Conservation (phyloP, 768 basidiomycete genomes). For the Trametes maxima region DNA sequence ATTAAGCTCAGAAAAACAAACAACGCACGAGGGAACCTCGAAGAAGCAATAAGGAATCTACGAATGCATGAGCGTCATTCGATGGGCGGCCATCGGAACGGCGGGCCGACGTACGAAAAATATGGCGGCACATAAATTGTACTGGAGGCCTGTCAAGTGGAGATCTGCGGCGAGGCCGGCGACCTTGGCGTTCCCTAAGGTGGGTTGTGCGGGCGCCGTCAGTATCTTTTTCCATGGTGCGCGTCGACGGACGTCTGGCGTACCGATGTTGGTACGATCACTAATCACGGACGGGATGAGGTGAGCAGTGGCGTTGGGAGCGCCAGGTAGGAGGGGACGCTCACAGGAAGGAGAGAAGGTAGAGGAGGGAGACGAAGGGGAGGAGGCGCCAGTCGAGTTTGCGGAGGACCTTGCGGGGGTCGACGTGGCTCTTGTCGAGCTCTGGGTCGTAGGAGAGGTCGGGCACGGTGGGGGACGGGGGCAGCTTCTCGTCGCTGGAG, state of each 20-base stretch:
- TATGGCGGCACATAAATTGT: conserved; percentile 10
- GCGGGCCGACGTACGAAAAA: conserved; percentile 8
- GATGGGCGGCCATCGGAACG: too few species aligned
- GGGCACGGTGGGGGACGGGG: background rate
- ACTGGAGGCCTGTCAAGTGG: conserved; percentile 11
- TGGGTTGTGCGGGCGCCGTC: background rate
- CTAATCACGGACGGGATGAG: background rate
- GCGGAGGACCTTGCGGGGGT: conserved; percentile 1
- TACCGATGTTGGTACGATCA: conserved; percentile 16
- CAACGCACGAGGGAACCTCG: conserved; percentile 14
- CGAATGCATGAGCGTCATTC: background rate
- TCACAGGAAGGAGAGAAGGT: conserved; percentile 19
- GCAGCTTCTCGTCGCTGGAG: background rate
- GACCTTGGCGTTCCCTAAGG: conserved; percentile 15
- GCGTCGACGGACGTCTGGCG: background rate
- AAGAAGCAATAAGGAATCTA: conserved; percentile 18
- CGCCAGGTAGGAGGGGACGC: background rate
- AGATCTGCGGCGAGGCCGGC: conserved; percentile 11
- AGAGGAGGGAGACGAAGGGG: conserved; percentile 12
- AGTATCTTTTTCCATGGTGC: too few species aligned
- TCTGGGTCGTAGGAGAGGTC: background rate
- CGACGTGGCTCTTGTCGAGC: background rate
- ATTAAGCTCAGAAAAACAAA: background rate
- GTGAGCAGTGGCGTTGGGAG: background rate
- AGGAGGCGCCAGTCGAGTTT: conserved; percentile 17